phyloP scores from a whole-genome alignment of 2,329 filamentous ascomycete species.

The Mycosphaerella arachidis region DNA sequence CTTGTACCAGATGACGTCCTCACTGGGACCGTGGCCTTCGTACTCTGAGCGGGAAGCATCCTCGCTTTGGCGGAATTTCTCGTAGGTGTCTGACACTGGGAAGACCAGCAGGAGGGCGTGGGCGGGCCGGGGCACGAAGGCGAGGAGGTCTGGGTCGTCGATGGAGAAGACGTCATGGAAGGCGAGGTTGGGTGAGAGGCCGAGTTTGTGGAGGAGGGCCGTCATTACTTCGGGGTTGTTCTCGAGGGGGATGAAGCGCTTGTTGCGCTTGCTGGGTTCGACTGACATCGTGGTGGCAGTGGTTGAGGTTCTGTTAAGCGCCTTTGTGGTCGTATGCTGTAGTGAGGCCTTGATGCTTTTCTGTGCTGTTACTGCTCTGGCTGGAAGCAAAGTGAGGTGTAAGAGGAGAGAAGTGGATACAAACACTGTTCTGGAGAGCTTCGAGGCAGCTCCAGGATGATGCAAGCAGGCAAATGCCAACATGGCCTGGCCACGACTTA shows the following conservation, averaged over 20 bases:
- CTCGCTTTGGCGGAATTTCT: slow-evolving; percentile 68
- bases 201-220: slow-evolving; percentile 73
- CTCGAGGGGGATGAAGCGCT: slow-evolving; percentile 39
- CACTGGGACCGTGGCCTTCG: slow-evolving; percentile 58
- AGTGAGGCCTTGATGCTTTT: background rate
- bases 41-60: slow-evolving; percentile 64
- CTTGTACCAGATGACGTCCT: slow-evolving; percentile 87
- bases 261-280: slow-evolving; percentile 2
- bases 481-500: too few species aligned
- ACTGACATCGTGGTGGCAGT: background rate
- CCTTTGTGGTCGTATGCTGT: background rate
- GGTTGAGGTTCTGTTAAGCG: background rate
- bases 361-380: background rate
- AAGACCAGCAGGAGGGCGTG: slow-evolving; percentile 89
- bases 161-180: slow-evolving; percentile 93
- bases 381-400: background rate
- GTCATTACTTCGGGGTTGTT: slow-evolving; percentile 89
- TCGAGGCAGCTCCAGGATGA: background rate
- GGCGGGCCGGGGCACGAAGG: slow-evolving; percentile 82
- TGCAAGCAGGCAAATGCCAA: background rate
- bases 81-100: slow-evolving; percentile 74
- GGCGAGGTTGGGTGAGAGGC: slow-evolving; percentile 68
- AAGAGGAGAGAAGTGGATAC: background rate
- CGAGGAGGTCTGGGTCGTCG: slow-evolving; percentile 75
- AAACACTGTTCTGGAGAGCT: background rate